These are phyloP conservation scores for Lichtheimia hyalospora DNA, from an alignment of 371 early-diverging fungal species.

Conservation along the genomic window DNA sequence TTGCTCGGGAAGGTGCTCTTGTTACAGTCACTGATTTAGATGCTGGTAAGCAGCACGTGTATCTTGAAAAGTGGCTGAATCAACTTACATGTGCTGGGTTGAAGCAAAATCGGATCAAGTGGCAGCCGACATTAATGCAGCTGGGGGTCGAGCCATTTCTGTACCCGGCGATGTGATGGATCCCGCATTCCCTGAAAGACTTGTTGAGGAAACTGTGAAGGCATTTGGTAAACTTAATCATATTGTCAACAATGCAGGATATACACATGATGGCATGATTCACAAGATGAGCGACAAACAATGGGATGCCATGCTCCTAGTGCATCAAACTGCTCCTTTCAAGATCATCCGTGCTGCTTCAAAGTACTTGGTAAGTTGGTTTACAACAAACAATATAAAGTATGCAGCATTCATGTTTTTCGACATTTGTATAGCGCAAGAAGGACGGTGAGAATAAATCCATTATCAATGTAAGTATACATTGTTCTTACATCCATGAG, in stretches of 20 bases:
- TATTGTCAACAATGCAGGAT: slow-evolving; percentile 73
- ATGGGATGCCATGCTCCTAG: slow-evolving; percentile 65
- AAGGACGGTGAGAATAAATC: slow-evolving; percentile 48
- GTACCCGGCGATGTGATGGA: slow-evolving; percentile 59
- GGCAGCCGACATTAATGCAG: slow-evolving; percentile 59
- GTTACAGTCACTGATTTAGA: slow-evolving; percentile 74
- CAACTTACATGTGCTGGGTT: not conserved
- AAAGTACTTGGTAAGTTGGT: slow-evolving; percentile 36
- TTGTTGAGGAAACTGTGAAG: slow-evolving; percentile 59
- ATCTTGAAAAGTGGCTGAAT: not conserved
- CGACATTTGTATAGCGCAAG: slow-evolving; percentile 19
- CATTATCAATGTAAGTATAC: slow-evolving; percentile 48
- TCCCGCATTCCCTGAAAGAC: slow-evolving; percentile 52
- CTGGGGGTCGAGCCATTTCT: slow-evolving; percentile 58
- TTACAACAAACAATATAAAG: too few relatives aligned
- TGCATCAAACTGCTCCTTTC: slow-evolving; percentile 72
- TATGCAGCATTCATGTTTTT: not conserved
- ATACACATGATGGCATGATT: slow-evolving; percentile 68
- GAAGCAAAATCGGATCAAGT: slow-evolving; percentile 57
- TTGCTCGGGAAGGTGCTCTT: slow-evolving; percentile 77
- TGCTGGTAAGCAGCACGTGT: slow-evolving; percentile 19
- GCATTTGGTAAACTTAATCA: slow-evolving; percentile 68
- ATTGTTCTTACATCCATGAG: not conserved
- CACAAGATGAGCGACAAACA: slow-evolving; percentile 71
- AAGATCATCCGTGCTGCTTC: slow-evolving; percentile 66